Conservation (phyloP, 352 stramenopile species). For the Blastocystis sp. region DNA sequence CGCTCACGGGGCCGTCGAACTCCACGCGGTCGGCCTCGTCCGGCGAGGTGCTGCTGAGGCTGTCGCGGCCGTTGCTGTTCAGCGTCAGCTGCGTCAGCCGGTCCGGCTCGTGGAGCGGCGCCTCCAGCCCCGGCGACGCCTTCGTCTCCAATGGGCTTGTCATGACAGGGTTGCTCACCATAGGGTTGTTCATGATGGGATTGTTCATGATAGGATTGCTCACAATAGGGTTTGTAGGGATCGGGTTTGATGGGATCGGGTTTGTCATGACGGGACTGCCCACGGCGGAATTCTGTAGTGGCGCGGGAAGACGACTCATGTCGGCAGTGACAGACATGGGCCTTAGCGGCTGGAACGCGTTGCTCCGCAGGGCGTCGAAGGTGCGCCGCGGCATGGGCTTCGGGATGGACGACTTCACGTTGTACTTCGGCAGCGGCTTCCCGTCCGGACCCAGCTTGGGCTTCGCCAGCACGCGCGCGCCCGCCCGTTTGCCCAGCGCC, state of each 20-base stretch:
- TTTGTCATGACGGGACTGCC: too few species aligned
- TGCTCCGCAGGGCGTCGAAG: not conserved
- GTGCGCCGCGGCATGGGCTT: conserved; percentile 21
- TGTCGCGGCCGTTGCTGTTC: not conserved
- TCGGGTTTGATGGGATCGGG: too few species aligned
- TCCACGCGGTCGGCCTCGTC: not conserved
- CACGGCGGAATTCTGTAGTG: too few species aligned
- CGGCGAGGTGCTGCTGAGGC: not conserved
- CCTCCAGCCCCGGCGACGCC: too few species aligned
- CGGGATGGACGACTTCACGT: conserved; percentile 54
- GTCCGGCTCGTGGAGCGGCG: not conserved
- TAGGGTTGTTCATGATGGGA: too few species aligned
- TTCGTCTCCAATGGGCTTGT: not conserved
- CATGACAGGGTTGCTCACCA: too few species aligned
- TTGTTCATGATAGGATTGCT: too few species aligned
- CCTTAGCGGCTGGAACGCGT: too few species aligned
- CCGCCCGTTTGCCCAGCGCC: not conserved
- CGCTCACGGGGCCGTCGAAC: not conserved
- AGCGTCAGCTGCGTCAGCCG: not conserved
- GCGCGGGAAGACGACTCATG: too few species aligned
- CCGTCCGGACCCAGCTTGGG: conserved; percentile 41
- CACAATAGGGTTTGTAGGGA: too few species aligned
- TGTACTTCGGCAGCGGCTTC: conserved; percentile 51
- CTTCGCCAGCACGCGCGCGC: conserved; percentile 13
- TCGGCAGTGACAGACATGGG: too few species aligned